Evolutionary conservation across 305 asterid genomes (phyloP), one percentile per base, ranked within the genome.

Genomic region (Rubia balearica): DNA sequence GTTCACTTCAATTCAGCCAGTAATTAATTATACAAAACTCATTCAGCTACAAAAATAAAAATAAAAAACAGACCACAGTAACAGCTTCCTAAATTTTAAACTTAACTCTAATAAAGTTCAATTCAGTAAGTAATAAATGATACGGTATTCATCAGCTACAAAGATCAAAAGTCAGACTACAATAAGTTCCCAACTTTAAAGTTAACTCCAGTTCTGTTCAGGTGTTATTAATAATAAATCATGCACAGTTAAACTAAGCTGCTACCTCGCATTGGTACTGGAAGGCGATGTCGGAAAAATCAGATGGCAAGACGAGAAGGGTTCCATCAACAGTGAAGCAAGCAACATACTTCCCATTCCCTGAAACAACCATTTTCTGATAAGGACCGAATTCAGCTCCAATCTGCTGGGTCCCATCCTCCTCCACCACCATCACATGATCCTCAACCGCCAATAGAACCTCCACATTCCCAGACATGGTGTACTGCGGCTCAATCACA

Each of bases 381-480:
- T 91, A 69, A 7, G 96, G 96, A 67, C 99, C 99, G 8, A 89
- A 75, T 48, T 85, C 96, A 48, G 71, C 77, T 9, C 90, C 97
- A 69, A 87, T 72, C 67, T 86, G 82, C 83, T 89, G 99, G 81
- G 87, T 89, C 13, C 88, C 95, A 53, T 94, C 98, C 81, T 94
- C 97, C 71, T 91, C 98, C 40, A 90, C 93, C 60, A 90, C 77
- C 84, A 94, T 42, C 70, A 94, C 96, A 49, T 80, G 83, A 79
- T 94, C 97, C 64, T 82, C 88, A 49, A 91, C 96, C 27, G 85
- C 96, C 68, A 94, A 78, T 78, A 94, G 73, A 63, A 94, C 95
- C 86, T 91, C 98, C 85, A 94, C 98, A 74, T 91, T 96, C 9
- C 98, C 97, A 0, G 97, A 93, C 84, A 87, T 85, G 21, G 96